Conservation (phyloP, 805 yeast species). For the Yarrowia sp. region DNA sequence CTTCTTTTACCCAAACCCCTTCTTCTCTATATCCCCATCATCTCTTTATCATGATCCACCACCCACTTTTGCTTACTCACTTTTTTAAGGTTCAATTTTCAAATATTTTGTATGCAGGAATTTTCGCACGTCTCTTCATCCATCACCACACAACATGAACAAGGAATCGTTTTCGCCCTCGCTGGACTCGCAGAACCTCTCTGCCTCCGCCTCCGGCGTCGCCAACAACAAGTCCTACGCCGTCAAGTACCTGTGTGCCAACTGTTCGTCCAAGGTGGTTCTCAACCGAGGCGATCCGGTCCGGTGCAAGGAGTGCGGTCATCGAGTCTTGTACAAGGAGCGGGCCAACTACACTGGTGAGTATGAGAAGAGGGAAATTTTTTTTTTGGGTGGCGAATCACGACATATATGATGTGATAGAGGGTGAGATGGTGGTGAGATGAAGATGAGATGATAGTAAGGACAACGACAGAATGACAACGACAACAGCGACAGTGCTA, state of each 20-base stretch:
- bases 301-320: conserved; percentile 98
- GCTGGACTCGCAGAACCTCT: conserved; percentile 35
- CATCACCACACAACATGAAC: conserved; percentile 30
- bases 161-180: conserved; percentile 43
- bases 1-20: not conserved
- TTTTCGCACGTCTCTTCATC: not conserved
- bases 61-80: not conserved
- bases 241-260: conserved; percentile 91
- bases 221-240: conserved; percentile 70
- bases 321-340: conserved; percentile 94
- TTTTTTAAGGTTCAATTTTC: not conserved
- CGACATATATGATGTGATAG: not conserved
- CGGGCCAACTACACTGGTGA: conserved; percentile 93
- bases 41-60: not conserved
- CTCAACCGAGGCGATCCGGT: conserved; percentile 93
- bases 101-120: conserved; percentile 13
- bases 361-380: conserved; percentile 31
- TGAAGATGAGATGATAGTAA: too few species aligned
- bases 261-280: conserved; percentile 86
- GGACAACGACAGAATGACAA: too few species aligned
- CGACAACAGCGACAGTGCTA: too few species aligned
- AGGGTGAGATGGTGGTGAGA: not conserved
- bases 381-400: not conserved
- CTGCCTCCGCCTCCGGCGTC: conserved; percentile 81
- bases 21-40: not conserved